Base-by-base conservation (phyloP, 192 early-diverging fungal species). In the Lunasporangiospora selenospora region DNA sequence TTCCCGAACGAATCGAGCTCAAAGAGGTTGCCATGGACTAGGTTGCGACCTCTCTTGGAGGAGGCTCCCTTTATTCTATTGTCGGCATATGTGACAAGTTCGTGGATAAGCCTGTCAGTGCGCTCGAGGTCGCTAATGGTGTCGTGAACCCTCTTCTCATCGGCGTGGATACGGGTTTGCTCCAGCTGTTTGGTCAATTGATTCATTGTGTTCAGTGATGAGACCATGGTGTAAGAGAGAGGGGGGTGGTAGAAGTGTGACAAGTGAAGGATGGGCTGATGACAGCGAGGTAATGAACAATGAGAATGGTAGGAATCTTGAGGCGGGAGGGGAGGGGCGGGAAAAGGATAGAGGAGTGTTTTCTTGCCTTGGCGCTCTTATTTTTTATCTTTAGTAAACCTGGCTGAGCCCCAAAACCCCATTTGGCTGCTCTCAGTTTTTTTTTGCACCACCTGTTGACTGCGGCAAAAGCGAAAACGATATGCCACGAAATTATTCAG, bases 21-120 rank as follows among this genome's bases (percentile, higher is more conserved):
- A 36, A 34, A 73, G 1, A 23, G 18, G 55, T 44, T 73, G 32
- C n/a, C 60, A 18, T 56, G 27, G 54, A 73, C 69, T 15, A 73
- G 69, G 24, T 58, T 73, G 7, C 69, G 53, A 29, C 53, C 42
- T 36, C 34, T 48, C 50, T 45, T 60, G 33, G 26, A 40, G 1
- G 44, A 47, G 29, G 34, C 31, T 29, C 10, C 33, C 7, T 13
- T 33, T 16, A 44, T 53, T 36, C 59, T 67, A 13, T 53, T 53
- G 11, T 62, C 60, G 19, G 49, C 33, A 38, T 39, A 62, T 21
- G n/a, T 26, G 33, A 47, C 34, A 3, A 73, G 48, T 2, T 49
- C 48, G 24, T 55, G 59, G 26, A 63, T 58, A n/a, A 73, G 69
- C 0, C 40, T 41, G 24, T 73, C 54, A 19, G 69, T 61, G 3